A percentile compares a stretch with the other conserved stretches of the same genome.
Conservation (phyloP, 2,329 filamentous ascomycete genomes). For the Verruconis gallopava region DNA sequence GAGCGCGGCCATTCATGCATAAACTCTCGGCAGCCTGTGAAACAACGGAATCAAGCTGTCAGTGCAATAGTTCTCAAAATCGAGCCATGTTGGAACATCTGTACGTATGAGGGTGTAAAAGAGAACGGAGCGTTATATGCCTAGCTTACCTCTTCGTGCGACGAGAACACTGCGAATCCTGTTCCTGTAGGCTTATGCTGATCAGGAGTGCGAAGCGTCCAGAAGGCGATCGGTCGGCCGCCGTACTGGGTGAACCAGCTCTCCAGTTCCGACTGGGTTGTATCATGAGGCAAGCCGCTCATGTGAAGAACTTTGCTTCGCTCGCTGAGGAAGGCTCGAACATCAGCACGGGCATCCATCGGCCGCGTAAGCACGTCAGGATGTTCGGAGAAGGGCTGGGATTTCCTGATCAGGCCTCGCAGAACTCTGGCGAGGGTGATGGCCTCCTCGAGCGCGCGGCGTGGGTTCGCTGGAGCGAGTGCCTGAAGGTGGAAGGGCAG, state of each 20-base stretch:
- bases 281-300: conserved; percentile 93
- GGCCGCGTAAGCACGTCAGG: conserved; percentile 88
- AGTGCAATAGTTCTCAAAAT: neutral
- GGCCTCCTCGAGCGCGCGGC: conserved; percentile 94
- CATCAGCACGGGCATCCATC: conserved; percentile 93
- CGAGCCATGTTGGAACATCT: neutral
- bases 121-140: neutral
- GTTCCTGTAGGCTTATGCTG: conserved; percentile 99
- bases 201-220: conserved; percentile 93
- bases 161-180: conserved; percentile 96
- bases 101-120: neutral
- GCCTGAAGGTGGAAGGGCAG: conserved; percentile 96
- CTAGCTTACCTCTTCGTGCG: conserved; percentile 89
- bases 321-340: conserved; percentile 89
- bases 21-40: conserved; percentile 83
- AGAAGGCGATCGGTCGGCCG: conserved; percentile 94
- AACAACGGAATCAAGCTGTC: conserved; percentile 11
- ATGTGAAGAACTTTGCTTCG: conserved; percentile 97
- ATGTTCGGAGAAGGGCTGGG: conserved; percentile 83
- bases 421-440: conserved; percentile 88
- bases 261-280: conserved; percentile 94
- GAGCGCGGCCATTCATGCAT: conserved; percentile 96
- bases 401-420: conserved; percentile 87
- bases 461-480: conserved; percentile 83
- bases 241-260: conserved; percentile 99